Conservation (phyloP, 306 rosid species). For the Pachyrhizus erosus region DNA sequence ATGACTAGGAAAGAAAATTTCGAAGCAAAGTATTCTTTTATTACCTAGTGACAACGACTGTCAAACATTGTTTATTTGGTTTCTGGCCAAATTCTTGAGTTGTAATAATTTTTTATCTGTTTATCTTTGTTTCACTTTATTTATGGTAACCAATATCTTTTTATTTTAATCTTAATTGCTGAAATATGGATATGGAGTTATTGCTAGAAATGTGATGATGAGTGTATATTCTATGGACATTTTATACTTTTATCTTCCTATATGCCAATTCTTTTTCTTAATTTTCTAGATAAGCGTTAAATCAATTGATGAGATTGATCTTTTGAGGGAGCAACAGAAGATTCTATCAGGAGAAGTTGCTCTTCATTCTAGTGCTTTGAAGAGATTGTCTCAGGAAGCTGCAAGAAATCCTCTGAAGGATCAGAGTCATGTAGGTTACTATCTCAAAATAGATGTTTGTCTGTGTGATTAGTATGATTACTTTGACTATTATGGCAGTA, state of each 20-base stretch:
- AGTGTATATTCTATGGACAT: constrained; percentile 12
- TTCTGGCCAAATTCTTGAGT: background rate
- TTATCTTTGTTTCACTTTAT: background rate
- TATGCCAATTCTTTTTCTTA: constrained; percentile 23
- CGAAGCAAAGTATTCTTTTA: background rate
- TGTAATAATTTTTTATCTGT: background rate
- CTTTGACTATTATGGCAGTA: constrained; percentile 34
- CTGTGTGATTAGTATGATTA: constrained; percentile 24
- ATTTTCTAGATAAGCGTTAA: constrained; percentile 72
- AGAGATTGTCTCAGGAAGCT: constrained; percentile 87
- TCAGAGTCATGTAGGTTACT: constrained; percentile 68
- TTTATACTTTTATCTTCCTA: constrained; percentile 29
- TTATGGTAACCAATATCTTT: constrained; percentile 4
- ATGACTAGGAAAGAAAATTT: background rate
- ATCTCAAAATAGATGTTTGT: constrained; percentile 3
- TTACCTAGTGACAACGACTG: background rate
- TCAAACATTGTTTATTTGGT: constrained; percentile 30
- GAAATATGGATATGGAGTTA: constrained; percentile 5
- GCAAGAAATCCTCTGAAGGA: constrained; percentile 69
- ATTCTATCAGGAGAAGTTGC: constrained; percentile 92
- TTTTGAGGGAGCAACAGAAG: constrained; percentile 89
- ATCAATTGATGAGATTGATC: constrained; percentile 85
- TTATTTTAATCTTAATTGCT: constrained; percentile 17
- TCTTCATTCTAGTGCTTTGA: constrained; percentile 87
- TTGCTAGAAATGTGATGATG: constrained; percentile 21